phyloP scores from a whole-genome alignment of 805 yeast genomes.

The Candida ulmi region DNA sequence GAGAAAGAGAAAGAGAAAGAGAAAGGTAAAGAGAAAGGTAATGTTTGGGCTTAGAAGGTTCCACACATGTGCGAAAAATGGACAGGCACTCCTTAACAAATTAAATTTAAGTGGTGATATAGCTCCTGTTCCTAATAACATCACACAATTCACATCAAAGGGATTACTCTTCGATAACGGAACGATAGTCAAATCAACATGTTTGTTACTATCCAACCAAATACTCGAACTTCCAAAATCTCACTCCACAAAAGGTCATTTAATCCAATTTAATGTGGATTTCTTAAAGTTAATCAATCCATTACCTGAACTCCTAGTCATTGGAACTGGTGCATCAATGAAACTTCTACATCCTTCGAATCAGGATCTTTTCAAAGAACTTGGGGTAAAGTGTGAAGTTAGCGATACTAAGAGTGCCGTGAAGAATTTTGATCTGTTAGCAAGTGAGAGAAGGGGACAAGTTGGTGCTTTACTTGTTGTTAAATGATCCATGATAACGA shows the following conservation, averaged over 20 bases:
- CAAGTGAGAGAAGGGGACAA: conserved; percentile 71
- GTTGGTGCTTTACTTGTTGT: conserved; percentile 45
- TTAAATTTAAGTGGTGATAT: conserved; percentile 40
- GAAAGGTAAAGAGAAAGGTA: too few species aligned
- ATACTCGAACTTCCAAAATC: conserved; percentile 48
- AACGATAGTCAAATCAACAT: conserved; percentile 36
- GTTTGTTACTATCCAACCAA: conserved; percentile 50
- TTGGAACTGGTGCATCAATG: conserved; percentile 65
- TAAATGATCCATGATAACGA: too few species aligned
- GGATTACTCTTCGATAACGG: conserved; percentile 58
- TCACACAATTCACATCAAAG: conserved; percentile 44
- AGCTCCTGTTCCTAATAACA: conserved; percentile 41
- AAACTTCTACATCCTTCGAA: conserved; percentile 59
- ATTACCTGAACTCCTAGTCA: conserved; percentile 67
- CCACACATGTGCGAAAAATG: too few species aligned
- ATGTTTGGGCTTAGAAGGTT: too few species aligned
- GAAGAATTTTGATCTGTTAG: conserved; percentile 63
- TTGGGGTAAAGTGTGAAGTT: conserved; percentile 69
- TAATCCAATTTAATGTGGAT: conserved; percentile 41
- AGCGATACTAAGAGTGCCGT: conserved; percentile 66
- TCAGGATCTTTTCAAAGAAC: conserved; percentile 37
- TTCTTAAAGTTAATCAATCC: conserved; percentile 59
- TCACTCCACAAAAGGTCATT: conserved; percentile 25
- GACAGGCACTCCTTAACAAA: conserved; percentile 18
- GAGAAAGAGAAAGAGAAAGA: too few species aligned